phyloP scores from a whole-genome alignment of 2,329 filamentous ascomycete species.

The Sphaerulina populicola region DNA sequence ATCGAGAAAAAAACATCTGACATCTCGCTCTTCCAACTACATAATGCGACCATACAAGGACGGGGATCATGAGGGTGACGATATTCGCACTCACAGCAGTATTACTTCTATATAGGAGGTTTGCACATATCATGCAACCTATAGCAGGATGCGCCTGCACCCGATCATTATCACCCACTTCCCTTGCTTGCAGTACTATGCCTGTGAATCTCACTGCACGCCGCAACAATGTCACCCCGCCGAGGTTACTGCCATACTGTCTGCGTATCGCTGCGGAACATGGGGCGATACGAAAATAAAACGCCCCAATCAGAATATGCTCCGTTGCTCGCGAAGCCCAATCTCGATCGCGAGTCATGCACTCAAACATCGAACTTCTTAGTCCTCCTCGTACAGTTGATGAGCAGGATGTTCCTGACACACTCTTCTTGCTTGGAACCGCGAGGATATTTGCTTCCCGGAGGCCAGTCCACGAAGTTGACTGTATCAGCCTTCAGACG shows the following conservation, averaged over 20 bases:
- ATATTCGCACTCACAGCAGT: no score
- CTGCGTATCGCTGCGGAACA: background rate
- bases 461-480: slow-evolving; percentile 27
- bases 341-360: slow-evolving; percentile 6
- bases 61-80: background rate
- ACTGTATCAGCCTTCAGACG: slow-evolving; percentile 40
- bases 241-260: background rate
- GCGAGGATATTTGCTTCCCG: slow-evolving; percentile 20
- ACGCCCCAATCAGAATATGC: background rate
- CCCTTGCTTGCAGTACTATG: background rate
- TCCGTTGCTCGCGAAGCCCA: background rate
- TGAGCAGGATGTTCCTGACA: slow-evolving; percentile 30
- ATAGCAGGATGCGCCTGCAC: background rate
- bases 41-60: no score
- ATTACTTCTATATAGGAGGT: no score
- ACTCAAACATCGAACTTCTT: slow-evolving; percentile 21
- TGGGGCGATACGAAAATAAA: background rate
- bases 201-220: background rate
- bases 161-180: background rate
- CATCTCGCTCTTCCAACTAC: no score
- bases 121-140: background rate
- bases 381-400: slow-evolving; percentile 18
- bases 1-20: background rate
- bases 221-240: background rate
- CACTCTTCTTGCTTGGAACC: slow-evolving; percentile 31